Evolutionary conservation across 208 protist species (phyloP).

Genomic region (Trypanosoma cruzi): DNA sequence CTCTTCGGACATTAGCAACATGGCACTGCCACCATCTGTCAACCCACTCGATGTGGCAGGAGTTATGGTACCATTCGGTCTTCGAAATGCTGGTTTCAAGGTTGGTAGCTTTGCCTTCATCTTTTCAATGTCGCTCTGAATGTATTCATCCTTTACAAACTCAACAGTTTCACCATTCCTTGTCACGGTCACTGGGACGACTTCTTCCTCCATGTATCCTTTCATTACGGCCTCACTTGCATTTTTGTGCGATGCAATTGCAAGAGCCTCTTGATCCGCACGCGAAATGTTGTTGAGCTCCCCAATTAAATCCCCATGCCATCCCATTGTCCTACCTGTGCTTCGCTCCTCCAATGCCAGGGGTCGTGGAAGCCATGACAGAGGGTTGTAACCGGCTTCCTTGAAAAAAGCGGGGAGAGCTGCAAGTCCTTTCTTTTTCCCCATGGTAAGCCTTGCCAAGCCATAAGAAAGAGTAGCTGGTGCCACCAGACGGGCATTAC

Average conservation of each 20-base stretch:
- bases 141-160: slow-evolving; percentile 65
- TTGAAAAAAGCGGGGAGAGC: slow-evolving; percentile 50
- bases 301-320: slow-evolving; percentile 82
- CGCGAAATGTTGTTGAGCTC: slow-evolving; percentile 78
- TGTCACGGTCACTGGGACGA: slow-evolving; percentile 52
- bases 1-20: slow-evolving; percentile 88
- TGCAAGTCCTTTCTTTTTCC: slow-evolving; percentile 50
- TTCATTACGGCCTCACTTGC: slow-evolving; percentile 60
- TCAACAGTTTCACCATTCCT: slow-evolving; percentile 43
- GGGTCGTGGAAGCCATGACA: slow-evolving; percentile 64
- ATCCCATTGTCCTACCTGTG: slow-evolving; percentile 92
- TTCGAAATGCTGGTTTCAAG: slow-evolving; percentile 80
- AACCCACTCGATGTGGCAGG: slow-evolving; percentile 76
- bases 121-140: slow-evolving; percentile 58
- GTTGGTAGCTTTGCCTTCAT: slow-evolving; percentile 67
- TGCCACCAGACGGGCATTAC: slow-evolving; percentile 66
- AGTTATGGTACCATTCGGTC: slow-evolving; percentile 77
- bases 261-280: slow-evolving; percentile 73
- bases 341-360: slow-evolving; percentile 66
- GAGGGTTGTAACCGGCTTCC: slow-evolving; percentile 66
- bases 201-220: slow-evolving; percentile 76
- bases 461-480: slow-evolving; percentile 55
- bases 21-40: slow-evolving; percentile 81
- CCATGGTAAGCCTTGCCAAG: slow-evolving; percentile 41
- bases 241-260: slow-evolving; percentile 66